Evolutionary conservation across 768 basidiomycete genomes (phyloP).

Genomic region (Phaeolepiota aurea): DNA sequence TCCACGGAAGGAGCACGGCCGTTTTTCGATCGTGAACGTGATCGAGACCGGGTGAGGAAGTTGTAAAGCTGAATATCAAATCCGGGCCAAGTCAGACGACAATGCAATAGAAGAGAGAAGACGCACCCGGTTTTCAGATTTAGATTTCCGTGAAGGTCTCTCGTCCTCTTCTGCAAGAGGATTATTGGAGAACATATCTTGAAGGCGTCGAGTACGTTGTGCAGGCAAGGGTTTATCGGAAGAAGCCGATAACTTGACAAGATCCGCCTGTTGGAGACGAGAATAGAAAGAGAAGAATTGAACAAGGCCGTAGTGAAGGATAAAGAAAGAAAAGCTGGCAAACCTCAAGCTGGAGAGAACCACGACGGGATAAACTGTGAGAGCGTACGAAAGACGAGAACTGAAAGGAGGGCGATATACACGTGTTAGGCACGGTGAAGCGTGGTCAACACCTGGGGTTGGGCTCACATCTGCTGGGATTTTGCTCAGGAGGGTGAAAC

Average conservation of each 20-base stretch:
- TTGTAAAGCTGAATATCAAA: slow-evolving; percentile 40
- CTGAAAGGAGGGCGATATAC: slow-evolving; percentile 24
- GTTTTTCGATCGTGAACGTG: slow-evolving; percentile 45
- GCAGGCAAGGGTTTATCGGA: slow-evolving; percentile 17
- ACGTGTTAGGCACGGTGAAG: slow-evolving; percentile 39
- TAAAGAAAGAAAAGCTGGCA: slow-evolving; percentile 13
- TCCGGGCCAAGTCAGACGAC: slow-evolving; percentile 6
- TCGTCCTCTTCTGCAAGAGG: slow-evolving; percentile 21
- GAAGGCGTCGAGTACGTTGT: slow-evolving; percentile 10
- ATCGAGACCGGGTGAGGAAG: slow-evolving; percentile 51
- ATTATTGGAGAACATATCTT: slow-evolving; percentile 15
- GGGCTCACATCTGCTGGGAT: slow-evolving; percentile 24
- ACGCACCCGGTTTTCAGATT: slow-evolving; percentile 40
- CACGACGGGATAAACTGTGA: slow-evolving; percentile 24
- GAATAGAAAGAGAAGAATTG: slow-evolving; percentile 3
- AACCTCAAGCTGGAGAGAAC: neutral
- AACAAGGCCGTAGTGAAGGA: slow-evolving; percentile 8
- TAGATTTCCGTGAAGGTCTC: slow-evolving; percentile 29
- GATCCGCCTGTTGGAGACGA: neutral
- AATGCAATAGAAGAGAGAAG: slow-evolving; percentile 4
- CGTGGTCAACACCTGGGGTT: slow-evolving; percentile 9
- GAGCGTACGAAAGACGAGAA: slow-evolving; percentile 32
- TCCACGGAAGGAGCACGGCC: slow-evolving; percentile 10
- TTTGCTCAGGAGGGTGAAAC: slow-evolving; percentile 18
- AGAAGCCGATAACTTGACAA: slow-evolving; percentile 18